phyloP scores from a whole-genome alignment of 345 rosid genomes.

The Trapa bicornis region DNA sequence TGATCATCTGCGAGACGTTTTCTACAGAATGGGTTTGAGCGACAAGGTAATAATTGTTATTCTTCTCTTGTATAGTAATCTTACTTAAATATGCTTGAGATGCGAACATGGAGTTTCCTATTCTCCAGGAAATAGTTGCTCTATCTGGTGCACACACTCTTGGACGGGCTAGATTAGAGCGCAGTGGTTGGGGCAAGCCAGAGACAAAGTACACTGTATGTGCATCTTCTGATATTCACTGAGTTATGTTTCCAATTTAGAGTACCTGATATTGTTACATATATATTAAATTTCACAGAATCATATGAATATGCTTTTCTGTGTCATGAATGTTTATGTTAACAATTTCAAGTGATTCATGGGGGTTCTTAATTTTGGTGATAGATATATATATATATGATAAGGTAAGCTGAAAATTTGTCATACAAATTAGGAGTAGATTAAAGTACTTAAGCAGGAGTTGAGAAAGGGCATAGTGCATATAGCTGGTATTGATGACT shows the following conservation, averaged over 20 bases:
- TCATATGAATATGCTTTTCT: neutral
- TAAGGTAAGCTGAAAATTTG: neutral
- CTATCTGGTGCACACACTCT: slow-evolving; percentile 94
- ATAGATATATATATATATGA: neutral
- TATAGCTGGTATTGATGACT: neutral
- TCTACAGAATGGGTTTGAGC: slow-evolving; percentile 86
- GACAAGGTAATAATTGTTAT: slow-evolving; percentile 43
- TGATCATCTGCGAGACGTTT: slow-evolving; percentile 67
- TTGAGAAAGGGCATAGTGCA: neutral
- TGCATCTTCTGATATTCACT: neutral
- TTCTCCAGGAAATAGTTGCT: slow-evolving; percentile 81
- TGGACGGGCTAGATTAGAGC: slow-evolving; percentile 90
- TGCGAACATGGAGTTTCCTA: neutral
- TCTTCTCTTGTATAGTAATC: neutral
- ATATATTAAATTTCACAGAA: neutral
- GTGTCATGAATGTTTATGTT: neutral
- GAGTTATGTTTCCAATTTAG: neutral
- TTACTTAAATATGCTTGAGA: slow-evolving; percentile 2
- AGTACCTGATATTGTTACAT: neutral
- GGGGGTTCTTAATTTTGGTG: neutral
- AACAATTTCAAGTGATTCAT: neutral
- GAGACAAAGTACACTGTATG: slow-evolving; percentile 91
- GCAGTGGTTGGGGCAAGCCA: slow-evolving; percentile 94
- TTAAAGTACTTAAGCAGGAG: neutral
- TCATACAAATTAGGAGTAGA: neutral